phyloP scores from a whole-genome alignment of 2,329 filamentous ascomycete genomes.

The Aspergillus sp. region DNA sequence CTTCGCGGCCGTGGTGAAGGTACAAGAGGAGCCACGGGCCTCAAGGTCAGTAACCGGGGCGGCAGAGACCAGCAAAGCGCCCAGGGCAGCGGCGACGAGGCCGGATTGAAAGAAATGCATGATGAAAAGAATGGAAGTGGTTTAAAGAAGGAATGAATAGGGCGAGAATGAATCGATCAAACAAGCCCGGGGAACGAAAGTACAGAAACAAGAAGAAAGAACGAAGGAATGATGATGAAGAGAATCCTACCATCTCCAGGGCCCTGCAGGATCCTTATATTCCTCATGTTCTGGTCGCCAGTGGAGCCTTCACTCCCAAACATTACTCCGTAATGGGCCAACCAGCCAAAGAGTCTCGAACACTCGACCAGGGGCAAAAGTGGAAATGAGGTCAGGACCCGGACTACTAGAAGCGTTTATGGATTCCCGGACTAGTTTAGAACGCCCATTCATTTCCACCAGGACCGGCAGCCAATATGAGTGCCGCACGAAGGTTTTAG shows the following conservation, averaged over 20 bases:
- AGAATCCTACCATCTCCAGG: background rate
- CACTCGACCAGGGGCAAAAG: background rate
- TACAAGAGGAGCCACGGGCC: constrained; percentile 21
- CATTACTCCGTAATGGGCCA: background rate
- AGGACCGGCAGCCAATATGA: background rate
- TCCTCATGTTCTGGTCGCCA: background rate
- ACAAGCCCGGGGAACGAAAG: background rate
- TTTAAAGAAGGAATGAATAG: background rate
- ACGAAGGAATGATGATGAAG: background rate
- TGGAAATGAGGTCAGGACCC: background rate
- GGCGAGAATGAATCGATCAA: background rate
- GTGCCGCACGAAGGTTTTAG: background rate
- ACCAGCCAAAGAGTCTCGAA: background rate
- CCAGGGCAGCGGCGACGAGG: background rate
- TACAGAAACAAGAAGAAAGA: background rate
- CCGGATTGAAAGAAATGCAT: background rate
- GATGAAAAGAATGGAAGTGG: background rate
- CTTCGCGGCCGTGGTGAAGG: constrained; percentile 30
- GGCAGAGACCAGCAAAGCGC: background rate
- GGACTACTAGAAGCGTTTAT: background rate
- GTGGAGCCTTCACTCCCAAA: background rate
- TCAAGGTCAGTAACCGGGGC: background rate
- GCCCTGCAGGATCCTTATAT: background rate
- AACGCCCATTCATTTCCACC: background rate
- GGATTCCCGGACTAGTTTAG: background rate